These are phyloP conservation scores for Lasiodiplodia sp. DNA, from an alignment of 2,329 filamentous ascomycete genomes.

Conservation along the genomic window DNA sequence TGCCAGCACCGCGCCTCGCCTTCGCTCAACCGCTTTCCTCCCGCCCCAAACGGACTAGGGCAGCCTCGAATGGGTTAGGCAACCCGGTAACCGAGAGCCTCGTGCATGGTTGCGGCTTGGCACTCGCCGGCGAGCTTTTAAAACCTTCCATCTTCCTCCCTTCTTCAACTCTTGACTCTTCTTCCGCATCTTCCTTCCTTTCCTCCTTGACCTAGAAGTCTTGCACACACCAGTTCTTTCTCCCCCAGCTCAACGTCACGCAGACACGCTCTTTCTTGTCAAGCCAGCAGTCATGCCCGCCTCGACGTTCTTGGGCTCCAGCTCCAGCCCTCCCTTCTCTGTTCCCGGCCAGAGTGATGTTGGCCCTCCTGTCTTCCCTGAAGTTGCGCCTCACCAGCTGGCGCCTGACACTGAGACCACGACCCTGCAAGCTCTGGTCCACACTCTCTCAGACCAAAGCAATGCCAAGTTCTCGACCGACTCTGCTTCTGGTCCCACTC, in stretches of 20 bases:
- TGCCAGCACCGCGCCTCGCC: neutral
- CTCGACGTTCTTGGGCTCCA: neutral
- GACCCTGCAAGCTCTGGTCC: neutral
- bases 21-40: neutral
- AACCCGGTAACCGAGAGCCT: neutral
- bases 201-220: neutral
- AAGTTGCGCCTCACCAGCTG: neutral
- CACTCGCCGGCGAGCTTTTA: neutral
- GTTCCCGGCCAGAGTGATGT: neutral
- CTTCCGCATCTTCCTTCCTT: neutral
- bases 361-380: neutral
- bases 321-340: neutral
- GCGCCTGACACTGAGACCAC: neutral
- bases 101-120: neutral
- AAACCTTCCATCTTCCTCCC: neutral
- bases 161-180: neutral
- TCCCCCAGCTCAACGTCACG: neutral
- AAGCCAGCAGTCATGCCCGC: neutral
- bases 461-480: conserved; percentile 1
- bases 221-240: neutral
- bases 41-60: neutral
- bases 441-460: neutral
- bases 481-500: neutral
- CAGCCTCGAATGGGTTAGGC: neutral
- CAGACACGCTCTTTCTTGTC: neutral